Percentiles rank a stretch among this genome's conserved stretches.
phyloP scores from a whole-genome alignment of 371 early-diverging fungal species.

The Quaeritorhiza haematococci region DNA sequence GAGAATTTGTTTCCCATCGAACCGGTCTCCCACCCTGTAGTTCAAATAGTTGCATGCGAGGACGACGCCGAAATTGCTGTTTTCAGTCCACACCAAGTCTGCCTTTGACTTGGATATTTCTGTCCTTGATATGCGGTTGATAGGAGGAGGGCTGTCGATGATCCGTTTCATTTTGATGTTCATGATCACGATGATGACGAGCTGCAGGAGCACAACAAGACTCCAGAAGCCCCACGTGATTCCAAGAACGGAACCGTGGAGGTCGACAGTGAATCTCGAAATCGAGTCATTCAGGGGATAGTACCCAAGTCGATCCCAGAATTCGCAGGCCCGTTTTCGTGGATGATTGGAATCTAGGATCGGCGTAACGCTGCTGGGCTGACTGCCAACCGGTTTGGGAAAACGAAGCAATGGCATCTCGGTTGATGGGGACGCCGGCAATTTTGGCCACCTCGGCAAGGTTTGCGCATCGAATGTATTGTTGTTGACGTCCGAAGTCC shows the following conservation, averaged over 20 bases:
- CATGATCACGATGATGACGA: neutral
- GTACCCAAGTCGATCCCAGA: slow-evolving; percentile 12
- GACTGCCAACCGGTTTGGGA: neutral
- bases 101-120: neutral
- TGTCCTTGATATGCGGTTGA: neutral
- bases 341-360: slow-evolving; percentile 6
- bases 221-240: neutral
- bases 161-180: neutral
- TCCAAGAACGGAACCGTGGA: neutral
- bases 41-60: slow-evolving; percentile 10
- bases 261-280: neutral
- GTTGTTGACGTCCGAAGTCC: neutral
- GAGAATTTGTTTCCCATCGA: slow-evolving; percentile 8
- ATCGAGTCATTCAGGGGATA: neutral
- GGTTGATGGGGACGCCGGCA: neutral
- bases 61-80: neutral
- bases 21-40: slow-evolving; percentile 4
- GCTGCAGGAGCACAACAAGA: neutral
- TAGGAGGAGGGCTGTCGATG: too few species aligned
- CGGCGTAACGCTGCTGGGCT: neutral
- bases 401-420: slow-evolving; percentile 4
- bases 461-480: too few species aligned
- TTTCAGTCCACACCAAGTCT: neutral
- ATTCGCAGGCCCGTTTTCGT: slow-evolving; percentile 1
- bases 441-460: too few species aligned